Evolutionary conservation across 495 filamentous ascomycete genomes (phyloP).

Genomic region (Podospora pseudopauciseta): DNA sequence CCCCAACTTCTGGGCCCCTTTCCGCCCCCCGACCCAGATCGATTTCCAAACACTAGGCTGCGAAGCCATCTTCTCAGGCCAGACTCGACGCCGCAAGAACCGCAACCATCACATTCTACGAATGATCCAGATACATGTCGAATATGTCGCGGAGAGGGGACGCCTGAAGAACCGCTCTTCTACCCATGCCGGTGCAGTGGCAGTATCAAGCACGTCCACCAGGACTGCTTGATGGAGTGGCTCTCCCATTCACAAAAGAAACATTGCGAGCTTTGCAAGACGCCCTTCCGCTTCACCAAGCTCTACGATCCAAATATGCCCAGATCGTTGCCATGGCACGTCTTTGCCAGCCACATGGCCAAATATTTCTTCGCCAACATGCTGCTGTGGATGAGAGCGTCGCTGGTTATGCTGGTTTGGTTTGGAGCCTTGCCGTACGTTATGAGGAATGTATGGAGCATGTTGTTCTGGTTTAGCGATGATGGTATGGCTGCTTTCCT

Average conservation of each 20-base stretch:
- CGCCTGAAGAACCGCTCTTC: constrained; percentile 83
- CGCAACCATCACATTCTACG: not conserved
- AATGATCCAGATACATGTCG: constrained; percentile 75
- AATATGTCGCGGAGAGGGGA: constrained; percentile 89
- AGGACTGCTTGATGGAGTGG: constrained; percentile 98
- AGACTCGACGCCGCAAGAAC: not conserved
- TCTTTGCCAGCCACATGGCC: constrained; percentile 73
- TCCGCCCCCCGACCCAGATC: constrained; percentile 2
- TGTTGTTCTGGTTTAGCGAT: constrained; percentile 93
- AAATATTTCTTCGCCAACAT: constrained; percentile 67
- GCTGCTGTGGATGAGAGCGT: constrained; percentile 69
- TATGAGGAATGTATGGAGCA: constrained; percentile 86
- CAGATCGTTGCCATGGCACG: constrained; percentile 64
- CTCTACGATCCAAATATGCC: constrained; percentile 95
- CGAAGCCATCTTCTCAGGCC: constrained; percentile 13
- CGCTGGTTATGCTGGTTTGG: constrained; percentile 85
- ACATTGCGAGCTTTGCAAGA: constrained; percentile 99
- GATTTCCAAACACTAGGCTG: constrained; percentile 29
- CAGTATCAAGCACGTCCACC: constrained; percentile 97
- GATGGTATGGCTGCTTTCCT: constrained; percentile 65
- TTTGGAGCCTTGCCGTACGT: constrained; percentile 81
- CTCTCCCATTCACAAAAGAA: constrained; percentile 97
- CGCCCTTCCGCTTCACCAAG: constrained; percentile 95
- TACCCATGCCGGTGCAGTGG: constrained; percentile 98
- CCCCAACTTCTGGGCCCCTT: not conserved